phyloP scores from a whole-genome alignment of 768 basidiomycete species.

The Astraeus odoratus region DNA sequence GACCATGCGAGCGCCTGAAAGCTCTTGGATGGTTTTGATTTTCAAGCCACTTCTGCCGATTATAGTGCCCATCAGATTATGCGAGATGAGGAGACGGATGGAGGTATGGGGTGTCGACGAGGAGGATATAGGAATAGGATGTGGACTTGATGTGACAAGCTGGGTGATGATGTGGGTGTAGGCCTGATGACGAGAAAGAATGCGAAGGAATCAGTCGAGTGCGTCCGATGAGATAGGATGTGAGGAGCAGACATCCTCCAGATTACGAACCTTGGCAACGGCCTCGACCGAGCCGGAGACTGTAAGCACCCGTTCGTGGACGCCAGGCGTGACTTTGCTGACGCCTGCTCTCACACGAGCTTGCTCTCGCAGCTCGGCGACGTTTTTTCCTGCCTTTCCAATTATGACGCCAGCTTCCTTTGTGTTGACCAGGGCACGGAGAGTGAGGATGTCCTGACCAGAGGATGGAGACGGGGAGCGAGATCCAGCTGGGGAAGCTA shows the following conservation, averaged over 20 bases:
- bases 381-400: conserved; percentile 94
- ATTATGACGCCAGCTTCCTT: conserved; percentile 98
- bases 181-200: conserved; percentile 45
- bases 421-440: conserved; percentile 92
- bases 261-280: conserved; percentile 68
- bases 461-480: conserved; percentile 64
- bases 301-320: conserved; percentile 96
- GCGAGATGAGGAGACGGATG: conserved; percentile 95
- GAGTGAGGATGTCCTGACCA: conserved; percentile 71
- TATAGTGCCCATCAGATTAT: conserved; percentile 99
- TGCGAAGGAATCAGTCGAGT: conserved; percentile 4
- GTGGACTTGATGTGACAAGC: conserved; percentile 43
- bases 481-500: conserved; percentile 60
- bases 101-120: conserved; percentile 67
- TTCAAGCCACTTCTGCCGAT: conserved; percentile 94
- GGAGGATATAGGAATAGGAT: background rate
- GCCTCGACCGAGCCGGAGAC: conserved; percentile 89
- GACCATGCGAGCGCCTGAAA: conserved; percentile 95
- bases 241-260: conserved; percentile 13
- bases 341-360: conserved; percentile 98
- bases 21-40: conserved; percentile 98
- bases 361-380: conserved; percentile 91
- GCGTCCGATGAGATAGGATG: background rate
- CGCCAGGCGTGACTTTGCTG: conserved; percentile 95
- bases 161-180: conserved; percentile 92